Evolutionary conservation across 176 grass and related monocot species (phyloP), one percentile per base, ranked within the genome.

Genomic region (Musa beccarii): DNA sequence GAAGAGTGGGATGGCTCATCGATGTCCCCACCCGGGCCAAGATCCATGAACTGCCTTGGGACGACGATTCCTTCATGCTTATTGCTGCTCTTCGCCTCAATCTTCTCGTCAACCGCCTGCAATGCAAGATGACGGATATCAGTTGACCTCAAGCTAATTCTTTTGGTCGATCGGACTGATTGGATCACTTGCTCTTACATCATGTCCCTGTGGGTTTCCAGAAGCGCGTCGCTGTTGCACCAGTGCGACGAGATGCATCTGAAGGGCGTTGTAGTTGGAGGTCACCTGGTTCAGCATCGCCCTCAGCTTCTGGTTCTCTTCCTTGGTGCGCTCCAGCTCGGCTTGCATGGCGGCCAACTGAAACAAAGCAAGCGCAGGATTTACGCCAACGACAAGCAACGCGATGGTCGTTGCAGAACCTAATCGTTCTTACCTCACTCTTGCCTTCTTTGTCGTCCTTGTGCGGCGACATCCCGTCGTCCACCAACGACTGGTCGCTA

Each of bases 221-320:
- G 55, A 74, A 43, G 43, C 63, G 23, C 54, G 52, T 43, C 56
- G 71, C 67, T 81, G 84, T 70, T 93, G 93, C 85, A 76, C 84
- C 57, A 98, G 84, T 52, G 84, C 74, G 66, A 84, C 23, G 71
- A 98, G 80, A 63, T 93, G 90, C 86, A 82, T 87, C 84, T 93
- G 90, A 0, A 98, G 88, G 50, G 84, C 80, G 52, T 91, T 83
- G 84, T 93, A 93, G 80, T 89, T 91, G 66, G 1, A 61, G 56
- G 80, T 91, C 78, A 93, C 88, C 54, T 98, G 88, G 68, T 68
- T 73, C 21, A 98, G 76, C 90, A 93, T 93, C 73, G 61, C 86
- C 24, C 75, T 85, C 52, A 93, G 82, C 13, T 86, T 82, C 78
- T 93, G 90, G 84, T 98, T 98, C 88, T 98, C 94, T 34, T 98